phyloP scores from a whole-genome alignment of 2,329 filamentous ascomycete genomes.

The Rhytidhysteron rufulum region DNA sequence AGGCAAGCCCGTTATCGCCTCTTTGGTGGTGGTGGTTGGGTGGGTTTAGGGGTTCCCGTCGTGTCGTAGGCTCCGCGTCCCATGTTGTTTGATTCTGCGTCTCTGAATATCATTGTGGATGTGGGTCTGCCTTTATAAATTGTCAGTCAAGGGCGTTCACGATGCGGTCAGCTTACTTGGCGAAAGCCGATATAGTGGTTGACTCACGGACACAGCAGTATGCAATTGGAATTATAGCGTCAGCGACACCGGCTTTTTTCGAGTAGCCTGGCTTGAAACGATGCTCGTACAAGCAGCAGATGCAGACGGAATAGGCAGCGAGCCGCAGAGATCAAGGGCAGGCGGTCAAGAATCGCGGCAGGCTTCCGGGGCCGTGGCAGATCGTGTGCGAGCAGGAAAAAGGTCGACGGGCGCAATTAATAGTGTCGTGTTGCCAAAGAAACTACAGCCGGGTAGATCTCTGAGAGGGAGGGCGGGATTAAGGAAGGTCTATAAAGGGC shows the following conservation, averaged over 20 bases:
- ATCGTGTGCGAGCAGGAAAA: background rate
- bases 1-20: slow-evolving; percentile 23
- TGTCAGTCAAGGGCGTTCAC: slow-evolving; percentile 21
- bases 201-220: slow-evolving; percentile 16
- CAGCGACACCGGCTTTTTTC: background rate
- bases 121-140: slow-evolving; percentile 22
- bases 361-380: too few species aligned
- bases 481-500: slow-evolving; percentile 4
- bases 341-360: background rate
- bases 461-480: slow-evolving; percentile 12
- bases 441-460: slow-evolving; percentile 26
- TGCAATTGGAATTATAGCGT: slow-evolving; percentile 3
- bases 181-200: slow-evolving; percentile 9
- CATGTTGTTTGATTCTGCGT: slow-evolving; percentile 43
- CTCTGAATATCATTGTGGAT: slow-evolving; percentile 41
- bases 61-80: slow-evolving; percentile 49
- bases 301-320: background rate
- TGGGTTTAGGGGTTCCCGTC: slow-evolving; percentile 46
- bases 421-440: slow-evolving; percentile 2
- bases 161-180: slow-evolving; percentile 8
- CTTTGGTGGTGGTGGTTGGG: slow-evolving; percentile 39
- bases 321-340: background rate
- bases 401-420: background rate
- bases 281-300: background rate
- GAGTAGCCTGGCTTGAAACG: background rate